Conservation (phyloP, 2,329 filamentous ascomycete species). For the Colletotrichum endophyticum region DNA sequence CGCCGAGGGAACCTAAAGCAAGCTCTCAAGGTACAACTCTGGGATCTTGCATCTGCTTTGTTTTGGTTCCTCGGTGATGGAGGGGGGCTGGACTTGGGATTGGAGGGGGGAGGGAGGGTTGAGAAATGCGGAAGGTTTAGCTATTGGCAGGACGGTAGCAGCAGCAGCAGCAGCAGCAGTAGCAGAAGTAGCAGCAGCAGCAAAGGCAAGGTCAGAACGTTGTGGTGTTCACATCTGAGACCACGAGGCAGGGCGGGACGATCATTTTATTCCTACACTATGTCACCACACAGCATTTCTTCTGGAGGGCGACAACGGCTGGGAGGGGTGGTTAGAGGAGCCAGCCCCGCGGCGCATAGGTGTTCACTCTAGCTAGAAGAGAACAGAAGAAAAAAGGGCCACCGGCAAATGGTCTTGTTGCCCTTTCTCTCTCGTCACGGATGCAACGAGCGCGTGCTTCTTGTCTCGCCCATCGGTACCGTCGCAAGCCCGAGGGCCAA, state of each 20-base stretch:
- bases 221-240: slow-evolving; percentile 2
- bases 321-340: background rate
- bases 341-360: background rate
- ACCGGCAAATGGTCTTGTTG: background rate
- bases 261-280: slow-evolving; percentile 14
- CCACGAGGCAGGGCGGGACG: slow-evolving; percentile 9
- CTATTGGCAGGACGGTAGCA: background rate
- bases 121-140: slow-evolving; percentile 12
- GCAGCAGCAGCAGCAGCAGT: background rate
- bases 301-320: background rate
- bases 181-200: background rate
- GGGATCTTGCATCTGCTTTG: slow-evolving; percentile 1
- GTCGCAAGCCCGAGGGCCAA: slow-evolving; percentile 15
- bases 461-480: slow-evolving; percentile 15
- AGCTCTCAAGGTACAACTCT: slow-evolving; percentile 8
- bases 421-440: background rate
- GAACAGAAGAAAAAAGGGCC: background rate
- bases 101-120: background rate
- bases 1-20: slow-evolving; percentile 9
- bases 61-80: background rate
- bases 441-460: slow-evolving; percentile 7
- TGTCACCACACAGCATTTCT: background rate
- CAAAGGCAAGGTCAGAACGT: background rate
- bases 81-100: background rate
- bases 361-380: background rate